Evolutionary conservation across 176 grass and related monocot species (phyloP), one percentile per base, ranked within the genome.

Genomic region (Poa pratensis): DNA sequence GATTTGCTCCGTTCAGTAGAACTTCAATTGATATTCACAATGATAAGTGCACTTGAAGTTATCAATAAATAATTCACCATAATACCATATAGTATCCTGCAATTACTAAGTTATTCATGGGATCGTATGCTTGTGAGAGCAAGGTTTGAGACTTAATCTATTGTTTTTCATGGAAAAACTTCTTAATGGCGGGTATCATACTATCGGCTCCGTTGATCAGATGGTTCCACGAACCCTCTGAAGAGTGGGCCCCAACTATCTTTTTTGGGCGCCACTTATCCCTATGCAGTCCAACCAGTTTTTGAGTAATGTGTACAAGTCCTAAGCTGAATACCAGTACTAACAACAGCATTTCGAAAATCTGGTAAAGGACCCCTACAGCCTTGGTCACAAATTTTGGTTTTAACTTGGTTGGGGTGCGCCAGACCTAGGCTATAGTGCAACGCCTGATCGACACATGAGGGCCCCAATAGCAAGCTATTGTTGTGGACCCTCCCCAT

Each of bases 41-140:
- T 65, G 62, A 28, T 65, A 64, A 16, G 26, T 65, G 61, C 5
- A 65, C 61, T 65, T 65, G 27, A 30, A 17, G 61, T 65, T 65
- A 65, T 32, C 27, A 65, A 65, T 32, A 65, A 64, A 32, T 65
- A 65, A 65, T 65, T 65, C 14, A 32, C 30, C 62, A 65, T 65
- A 65, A 13, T 46, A 46, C 45, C 45, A 46, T 46, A 46, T 46
- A 46, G 45, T 46, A 46, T 46, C 10, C 10, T 46, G 9, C 10
- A 12, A 13, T 46, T 43, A 43, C 42, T 43, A 3, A 46, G 45
- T 46, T 46, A 12, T 26, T 9, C 22, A 61, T 26, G 58, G 23
- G 58, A 26, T 5, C 22, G 3, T 61, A 61, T 26, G 22, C 22
- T 24, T 61, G 9, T 3, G 9, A 13, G 22, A 61, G n/a, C 10